Evolutionary conservation across 495 filamentous ascomycete genomes (phyloP), one percentile per base, ranked within the genome.

Genomic region (Eremomyces bilateralis): DNA sequence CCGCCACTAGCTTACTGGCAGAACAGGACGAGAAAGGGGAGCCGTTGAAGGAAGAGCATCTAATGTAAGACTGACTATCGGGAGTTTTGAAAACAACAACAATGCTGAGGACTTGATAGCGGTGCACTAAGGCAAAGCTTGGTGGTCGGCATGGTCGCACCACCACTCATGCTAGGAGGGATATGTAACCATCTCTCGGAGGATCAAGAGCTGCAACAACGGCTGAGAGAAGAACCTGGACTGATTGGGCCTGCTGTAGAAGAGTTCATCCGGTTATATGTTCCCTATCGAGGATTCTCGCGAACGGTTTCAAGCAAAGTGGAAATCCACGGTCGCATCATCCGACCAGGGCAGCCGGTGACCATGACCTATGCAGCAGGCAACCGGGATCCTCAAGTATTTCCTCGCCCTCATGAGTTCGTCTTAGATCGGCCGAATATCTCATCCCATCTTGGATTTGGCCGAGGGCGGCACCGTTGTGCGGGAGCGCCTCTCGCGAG

Each of bases 401-500:
- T 39, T 29, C 16, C 31, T 21, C 20, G 33, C 20, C 40, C 40
- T 25, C 17, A 39, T 22, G 35, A 32, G 3, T 42, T 42, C 29
- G 19, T 42, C 2, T 15, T 42, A 4, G 20, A 37, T 3, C 40
- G 40, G 15, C 27, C 30, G 19, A 42, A 42, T 29, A 29, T 38
- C 8, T 19, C 38, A 2, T 15, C 10, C 12, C 40, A 42, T 34
- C 18, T 42, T 16, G 40, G 36, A 13, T 42, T 42, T 25, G 40
- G 40, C 4, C 22, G 36, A 15, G 40, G 40, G 4, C 12, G 40
- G 21, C 40, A 39, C 34, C 37, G 40, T 20, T 42, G 40, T 38
- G 40, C 40, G 3, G 40, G 40, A n/a, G 29, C 33, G 40, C 35
- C 35, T n/a, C 21, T 39, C 21, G 40, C 40, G 6, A 32, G 40